These are phyloP conservation scores for Hypoxylon sp. DNA, from an alignment of 2,329 filamentous ascomycete species.

Conservation along the genomic window DNA sequence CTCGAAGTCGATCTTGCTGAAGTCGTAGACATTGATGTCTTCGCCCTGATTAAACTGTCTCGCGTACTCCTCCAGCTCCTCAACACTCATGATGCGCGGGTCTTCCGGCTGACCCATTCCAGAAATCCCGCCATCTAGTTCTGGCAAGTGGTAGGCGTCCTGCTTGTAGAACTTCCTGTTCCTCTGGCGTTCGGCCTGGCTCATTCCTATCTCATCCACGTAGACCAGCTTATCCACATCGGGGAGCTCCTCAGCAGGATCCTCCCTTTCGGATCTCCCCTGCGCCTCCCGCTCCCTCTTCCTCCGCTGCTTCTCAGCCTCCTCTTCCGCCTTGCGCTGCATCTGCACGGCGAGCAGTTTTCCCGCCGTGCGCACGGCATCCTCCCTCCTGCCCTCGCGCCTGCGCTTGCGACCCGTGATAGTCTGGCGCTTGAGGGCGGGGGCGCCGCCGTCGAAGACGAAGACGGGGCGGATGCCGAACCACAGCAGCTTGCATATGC, in stretches of 20 bases:
- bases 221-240: constrained; percentile 82
- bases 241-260: constrained; percentile 77
- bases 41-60: constrained; percentile 92
- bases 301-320: constrained; percentile 74
- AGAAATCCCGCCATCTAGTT: constrained; percentile 82
- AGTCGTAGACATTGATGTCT: constrained; percentile 93
- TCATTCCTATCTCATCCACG: constrained; percentile 89
- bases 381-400: constrained; percentile 89
- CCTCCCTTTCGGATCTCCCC: constrained; percentile 57
- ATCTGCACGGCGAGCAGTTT: constrained; percentile 95
- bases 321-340: constrained; percentile 90
- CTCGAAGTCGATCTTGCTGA: constrained; percentile 98
- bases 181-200: constrained; percentile 79
- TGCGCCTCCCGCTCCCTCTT: constrained; percentile 62
- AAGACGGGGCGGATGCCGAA: constrained; percentile 97
- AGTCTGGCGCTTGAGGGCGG: constrained; percentile 90
- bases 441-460: constrained; percentile 97
- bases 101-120: constrained; percentile 93
- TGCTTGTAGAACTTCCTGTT: constrained; percentile 88
- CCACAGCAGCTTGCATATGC: constrained; percentile 97
- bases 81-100: constrained; percentile 94
- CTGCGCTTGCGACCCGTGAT: constrained; percentile 83
- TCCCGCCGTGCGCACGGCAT: constrained; percentile 91
- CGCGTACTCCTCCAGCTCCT: constrained; percentile 94
- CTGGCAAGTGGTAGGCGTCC: constrained; percentile 95